Conservation (phyloP, 108 stramenopile genomes). For the Pseudonitzschia delicatissima region DNA sequence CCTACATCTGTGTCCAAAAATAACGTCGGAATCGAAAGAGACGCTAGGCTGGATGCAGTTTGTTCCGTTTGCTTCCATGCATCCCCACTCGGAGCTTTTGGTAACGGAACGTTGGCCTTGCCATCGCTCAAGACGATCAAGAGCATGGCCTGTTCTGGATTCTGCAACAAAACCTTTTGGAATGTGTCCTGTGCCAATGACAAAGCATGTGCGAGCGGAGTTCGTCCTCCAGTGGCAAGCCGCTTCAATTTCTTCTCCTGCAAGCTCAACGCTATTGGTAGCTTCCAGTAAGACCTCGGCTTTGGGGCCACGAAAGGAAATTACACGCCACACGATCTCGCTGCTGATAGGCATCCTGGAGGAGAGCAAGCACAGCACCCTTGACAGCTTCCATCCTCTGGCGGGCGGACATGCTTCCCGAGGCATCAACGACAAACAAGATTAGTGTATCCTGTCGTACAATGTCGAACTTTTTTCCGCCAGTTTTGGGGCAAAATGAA, state of each 20-base stretch:
- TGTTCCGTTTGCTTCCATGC: conserved; percentile 17
- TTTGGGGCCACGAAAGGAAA: conserved; percentile 77
- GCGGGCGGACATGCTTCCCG: conserved; percentile 82
- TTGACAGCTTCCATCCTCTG: conserved; percentile 93
- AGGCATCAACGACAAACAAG: conserved; percentile 87
- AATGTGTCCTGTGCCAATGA: conserved; percentile 1
- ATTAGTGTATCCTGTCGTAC: conserved; percentile 69
- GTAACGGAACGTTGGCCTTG: conserved; percentile 24
- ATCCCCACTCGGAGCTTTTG: background rate
- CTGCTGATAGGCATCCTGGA: conserved; percentile 87
- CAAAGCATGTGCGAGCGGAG: conserved; percentile 82
- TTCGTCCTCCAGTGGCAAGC: conserved; percentile 88
- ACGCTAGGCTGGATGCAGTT: background rate
- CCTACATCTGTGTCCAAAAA: conserved; percentile 20
- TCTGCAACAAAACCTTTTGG: background rate
- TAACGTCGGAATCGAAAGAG: conserved; percentile 13
- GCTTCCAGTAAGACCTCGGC: conserved; percentile 87
- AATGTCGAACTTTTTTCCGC: conserved; percentile 5
- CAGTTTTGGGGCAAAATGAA: conserved; percentile 22
- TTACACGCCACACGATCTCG: conserved; percentile 83
- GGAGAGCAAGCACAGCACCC: conserved; percentile 83
- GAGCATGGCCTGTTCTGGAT: conserved; percentile 14
- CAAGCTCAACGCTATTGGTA: conserved; percentile 75
- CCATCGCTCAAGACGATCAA: conserved; percentile 17
- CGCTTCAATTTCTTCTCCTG: conserved; percentile 73